phyloP scores from a whole-genome alignment of 2,329 filamentous ascomycete species.

The Fusarium armeniacum region DNA sequence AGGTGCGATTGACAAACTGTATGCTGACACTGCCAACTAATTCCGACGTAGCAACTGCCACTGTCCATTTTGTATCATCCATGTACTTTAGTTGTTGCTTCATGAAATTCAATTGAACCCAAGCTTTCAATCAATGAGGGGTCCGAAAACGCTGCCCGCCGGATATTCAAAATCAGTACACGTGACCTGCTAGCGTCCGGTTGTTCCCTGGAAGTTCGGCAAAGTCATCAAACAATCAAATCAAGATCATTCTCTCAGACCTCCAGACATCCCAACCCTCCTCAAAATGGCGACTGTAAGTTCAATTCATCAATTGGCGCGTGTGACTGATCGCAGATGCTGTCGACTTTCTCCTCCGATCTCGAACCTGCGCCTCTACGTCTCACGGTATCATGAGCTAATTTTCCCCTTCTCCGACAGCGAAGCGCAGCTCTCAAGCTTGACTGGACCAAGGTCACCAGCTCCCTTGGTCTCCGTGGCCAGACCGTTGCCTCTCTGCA shows the following conservation, averaged over 20 bases:
- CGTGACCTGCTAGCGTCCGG: slow-evolving; percentile 52
- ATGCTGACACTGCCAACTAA: background rate
- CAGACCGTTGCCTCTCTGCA: slow-evolving; percentile 92
- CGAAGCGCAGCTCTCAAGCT: slow-evolving; percentile 98
- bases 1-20: background rate
- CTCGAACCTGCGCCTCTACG: slow-evolving; percentile 36
- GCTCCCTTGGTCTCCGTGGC: slow-evolving; percentile 95
- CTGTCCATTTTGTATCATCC: background rate
- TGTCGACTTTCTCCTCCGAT: slow-evolving; percentile 28
- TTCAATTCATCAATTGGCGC: slow-evolving; percentile 55
- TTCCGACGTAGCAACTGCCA: background rate
- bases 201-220: slow-evolving; percentile 59
- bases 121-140: slow-evolving; percentile 41
- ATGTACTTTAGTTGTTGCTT: background rate
- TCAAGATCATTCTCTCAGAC: slow-evolving; percentile 66
- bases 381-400: slow-evolving; percentile 63
- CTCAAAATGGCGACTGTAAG: slow-evolving; percentile 79
- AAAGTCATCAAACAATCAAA: slow-evolving; percentile 61
- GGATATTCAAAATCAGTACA: slow-evolving; percentile 45
- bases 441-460: slow-evolving; percentile 97
- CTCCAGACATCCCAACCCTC: slow-evolving; percentile 61
- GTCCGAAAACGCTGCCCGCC: slow-evolving; percentile 38
- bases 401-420: slow-evolving; percentile 69
- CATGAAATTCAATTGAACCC: background rate
- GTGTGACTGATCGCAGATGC: slow-evolving; percentile 37